Conservation (phyloP, 1,284 basidiomycete species). For the Leccinum holopus region DNA sequence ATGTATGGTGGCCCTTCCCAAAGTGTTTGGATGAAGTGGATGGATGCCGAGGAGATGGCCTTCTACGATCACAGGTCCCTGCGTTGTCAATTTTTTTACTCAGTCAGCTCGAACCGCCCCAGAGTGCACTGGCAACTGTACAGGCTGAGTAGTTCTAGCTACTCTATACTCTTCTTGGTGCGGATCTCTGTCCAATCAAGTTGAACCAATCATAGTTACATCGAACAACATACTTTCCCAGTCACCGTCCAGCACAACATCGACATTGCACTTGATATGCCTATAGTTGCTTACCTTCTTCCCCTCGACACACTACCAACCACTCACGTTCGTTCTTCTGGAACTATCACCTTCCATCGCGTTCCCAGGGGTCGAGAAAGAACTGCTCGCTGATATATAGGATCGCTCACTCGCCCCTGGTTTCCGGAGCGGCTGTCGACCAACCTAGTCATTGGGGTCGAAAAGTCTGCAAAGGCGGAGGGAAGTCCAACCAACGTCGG, state of each 20-base stretch:
- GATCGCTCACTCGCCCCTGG: constrained; percentile 74
- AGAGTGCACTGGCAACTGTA: constrained; percentile 71
- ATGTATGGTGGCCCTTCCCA: constrained; percentile 65
- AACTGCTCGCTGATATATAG: constrained; percentile 70
- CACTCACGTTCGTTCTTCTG: constrained; percentile 72
- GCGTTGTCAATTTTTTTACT: constrained; percentile 79
- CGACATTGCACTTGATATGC: constrained; percentile 75
- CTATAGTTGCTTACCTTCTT: constrained; percentile 84
- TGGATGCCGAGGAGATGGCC: constrained; percentile 77
- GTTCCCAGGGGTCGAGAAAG: constrained; percentile 70
- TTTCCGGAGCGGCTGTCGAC: constrained; percentile 78
- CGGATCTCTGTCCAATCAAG: constrained; percentile 79
- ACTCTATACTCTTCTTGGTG: constrained; percentile 73
- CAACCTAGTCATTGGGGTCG: constrained; percentile 60
- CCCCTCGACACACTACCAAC: constrained; percentile 79
- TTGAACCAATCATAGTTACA: constrained; percentile 58
- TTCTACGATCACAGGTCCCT: constrained; percentile 75
- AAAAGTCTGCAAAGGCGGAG: constrained; percentile 57
- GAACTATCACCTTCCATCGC: constrained; percentile 62
- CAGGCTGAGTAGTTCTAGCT: constrained; percentile 87
- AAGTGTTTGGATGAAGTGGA: constrained; percentile 50
- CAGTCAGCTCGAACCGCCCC: constrained; percentile 79
- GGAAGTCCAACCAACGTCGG: constrained; percentile 70
- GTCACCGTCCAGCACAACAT: constrained; percentile 63
- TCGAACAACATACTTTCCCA: constrained; percentile 50